Evolutionary conservation across 371 early-diverging fungal genomes (phyloP).

Genomic region (Mucor plumbeus): DNA sequence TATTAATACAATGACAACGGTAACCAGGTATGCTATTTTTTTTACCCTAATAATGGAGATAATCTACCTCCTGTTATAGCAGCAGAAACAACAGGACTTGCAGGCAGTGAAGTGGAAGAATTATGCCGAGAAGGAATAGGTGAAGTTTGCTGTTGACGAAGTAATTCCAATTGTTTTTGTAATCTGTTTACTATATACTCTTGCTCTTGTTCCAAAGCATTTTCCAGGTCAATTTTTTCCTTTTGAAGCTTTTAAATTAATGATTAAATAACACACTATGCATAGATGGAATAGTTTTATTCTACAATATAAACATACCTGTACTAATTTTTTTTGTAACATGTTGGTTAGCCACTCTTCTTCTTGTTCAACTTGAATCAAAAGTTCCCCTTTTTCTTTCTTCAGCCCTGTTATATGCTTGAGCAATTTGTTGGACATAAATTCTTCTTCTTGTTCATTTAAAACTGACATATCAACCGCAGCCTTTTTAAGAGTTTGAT

Average conservation of each 20-base stretch:
- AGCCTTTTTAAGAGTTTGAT: slow-evolving; percentile 62
- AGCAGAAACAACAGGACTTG: slow-evolving; percentile 9
- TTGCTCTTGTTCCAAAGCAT: slow-evolving; percentile 83
- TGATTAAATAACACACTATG: neutral
- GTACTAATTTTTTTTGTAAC: slow-evolving; percentile 70
- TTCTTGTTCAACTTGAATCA: slow-evolving; percentile 74
- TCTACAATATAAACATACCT: neutral
- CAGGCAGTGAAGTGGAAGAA: neutral
- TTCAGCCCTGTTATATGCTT: slow-evolving; percentile 71
- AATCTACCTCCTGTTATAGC: slow-evolving; percentile 22
- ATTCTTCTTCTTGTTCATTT: slow-evolving; percentile 77
- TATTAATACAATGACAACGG: neutral
- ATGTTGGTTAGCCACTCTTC: slow-evolving; percentile 79
- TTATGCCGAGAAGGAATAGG: neutral
- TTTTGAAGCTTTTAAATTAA: slow-evolving; percentile 61
- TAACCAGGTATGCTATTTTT: neutral
- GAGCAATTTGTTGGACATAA: slow-evolving; percentile 68
- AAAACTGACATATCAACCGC: slow-evolving; percentile 68
- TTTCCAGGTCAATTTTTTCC: slow-evolving; percentile 84
- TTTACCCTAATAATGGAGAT: slow-evolving; percentile 26
- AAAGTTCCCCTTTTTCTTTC: slow-evolving; percentile 72
- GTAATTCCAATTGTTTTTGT: slow-evolving; percentile 65
- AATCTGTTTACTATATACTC: slow-evolving; percentile 81
- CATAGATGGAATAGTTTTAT: no score
- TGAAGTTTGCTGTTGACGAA: slow-evolving; percentile 45